Percentiles rank a stretch among this genome's conserved stretches.
Conservation (phyloP, 1,139 yeast species). For the Blastobotrys indianensis region DNA sequence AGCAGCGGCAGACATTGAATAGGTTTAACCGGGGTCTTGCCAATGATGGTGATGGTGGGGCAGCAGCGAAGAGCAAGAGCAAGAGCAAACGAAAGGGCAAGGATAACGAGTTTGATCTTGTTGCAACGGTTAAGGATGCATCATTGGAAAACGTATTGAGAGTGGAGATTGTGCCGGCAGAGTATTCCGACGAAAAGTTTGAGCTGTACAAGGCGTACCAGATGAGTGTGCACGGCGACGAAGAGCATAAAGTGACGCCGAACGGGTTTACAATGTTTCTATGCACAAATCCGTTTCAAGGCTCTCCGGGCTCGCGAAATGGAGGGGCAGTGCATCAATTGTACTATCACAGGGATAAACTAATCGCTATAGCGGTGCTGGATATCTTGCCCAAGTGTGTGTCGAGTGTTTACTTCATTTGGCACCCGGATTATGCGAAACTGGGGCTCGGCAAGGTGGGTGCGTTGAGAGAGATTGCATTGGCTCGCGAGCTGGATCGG, state of each 20-base stretch:
- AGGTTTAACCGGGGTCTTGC: slow-evolving; percentile 40
- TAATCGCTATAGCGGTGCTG: slow-evolving; percentile 71
- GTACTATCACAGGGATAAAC: slow-evolving; percentile 55
- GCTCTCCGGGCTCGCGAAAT: slow-evolving; percentile 8
- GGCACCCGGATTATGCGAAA: slow-evolving; percentile 76
- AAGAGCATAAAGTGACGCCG: slow-evolving; percentile 41
- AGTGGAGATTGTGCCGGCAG: slow-evolving; percentile 51
- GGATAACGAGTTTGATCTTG: slow-evolving; percentile 32
- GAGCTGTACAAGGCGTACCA: slow-evolving; percentile 67
- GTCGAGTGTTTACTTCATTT: slow-evolving; percentile 80
- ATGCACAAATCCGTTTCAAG: slow-evolving; percentile 60
- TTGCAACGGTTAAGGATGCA: slow-evolving; percentile 17
- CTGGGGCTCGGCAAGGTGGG: slow-evolving; percentile 74
- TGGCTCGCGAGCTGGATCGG: slow-evolving; percentile 36
- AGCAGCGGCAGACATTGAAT: slow-evolving; percentile 60
- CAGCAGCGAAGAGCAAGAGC: slow-evolving; percentile 19
- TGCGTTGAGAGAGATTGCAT: slow-evolving; percentile 62
- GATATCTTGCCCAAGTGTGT: slow-evolving; percentile 74
- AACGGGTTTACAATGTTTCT: slow-evolving; percentile 56
- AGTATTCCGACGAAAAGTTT: slow-evolving; percentile 55
- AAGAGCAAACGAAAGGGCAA: slow-evolving; percentile 17
- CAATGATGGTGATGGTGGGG: slow-evolving; percentile 16
- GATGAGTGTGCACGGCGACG: slow-evolving; percentile 58
- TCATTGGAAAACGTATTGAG: slow-evolving; percentile 33
- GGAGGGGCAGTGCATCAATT: slow-evolving; percentile 65